These are phyloP conservation scores for Hibiscus tridactylites DNA, from an alignment of 345 rosid species.

Conservation along the genomic window DNA sequence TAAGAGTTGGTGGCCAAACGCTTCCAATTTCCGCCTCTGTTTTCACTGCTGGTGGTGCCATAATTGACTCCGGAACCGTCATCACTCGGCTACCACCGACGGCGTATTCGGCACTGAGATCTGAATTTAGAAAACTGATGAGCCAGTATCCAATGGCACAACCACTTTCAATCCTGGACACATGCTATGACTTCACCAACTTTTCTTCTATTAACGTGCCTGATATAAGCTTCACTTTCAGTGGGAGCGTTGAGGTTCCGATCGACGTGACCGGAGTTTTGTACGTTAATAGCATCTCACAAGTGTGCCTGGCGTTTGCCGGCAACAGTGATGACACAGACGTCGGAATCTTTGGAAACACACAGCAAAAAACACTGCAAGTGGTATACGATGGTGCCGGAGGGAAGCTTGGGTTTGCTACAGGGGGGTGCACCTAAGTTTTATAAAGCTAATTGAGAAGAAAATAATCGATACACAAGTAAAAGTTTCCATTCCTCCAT, in stretches of 20 bases:
- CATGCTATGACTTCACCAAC: conserved; percentile 59
- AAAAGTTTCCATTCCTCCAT: too few species aligned
- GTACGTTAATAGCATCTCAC: conserved; percentile 27
- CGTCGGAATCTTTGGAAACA: conserved; percentile 54
- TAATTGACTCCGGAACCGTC: conserved; percentile 90
- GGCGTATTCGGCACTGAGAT: conserved; percentile 42
- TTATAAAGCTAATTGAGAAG: background rate
- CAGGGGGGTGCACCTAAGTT: conserved; percentile 44
- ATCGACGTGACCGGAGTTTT: conserved; percentile 38
- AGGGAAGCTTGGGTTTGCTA: conserved; percentile 63
- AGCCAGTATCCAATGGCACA: conserved; percentile 45
- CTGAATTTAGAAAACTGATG: conserved; percentile 47
- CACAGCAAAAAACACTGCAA: conserved; percentile 61
- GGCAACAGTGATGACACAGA: background rate
- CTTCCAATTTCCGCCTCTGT: conserved; percentile 40
- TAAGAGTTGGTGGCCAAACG: conserved; percentile 45
- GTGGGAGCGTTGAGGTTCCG: conserved; percentile 37
- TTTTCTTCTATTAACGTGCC: conserved; percentile 33
- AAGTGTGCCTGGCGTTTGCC: conserved; percentile 24
- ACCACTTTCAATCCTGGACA: conserved; percentile 55
- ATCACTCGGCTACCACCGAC: conserved; percentile 66
- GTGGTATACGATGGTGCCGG: conserved; percentile 64
- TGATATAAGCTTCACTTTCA: conserved; percentile 38
- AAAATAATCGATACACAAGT: too few species aligned
- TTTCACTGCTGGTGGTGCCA: conserved; percentile 40